A percentile compares a stretch with the other conserved stretches of the same genome.
These are phyloP conservation scores for Thymus quinquecostatus DNA, from an alignment of 257 asterid genomes.

Conservation along the genomic window DNA sequence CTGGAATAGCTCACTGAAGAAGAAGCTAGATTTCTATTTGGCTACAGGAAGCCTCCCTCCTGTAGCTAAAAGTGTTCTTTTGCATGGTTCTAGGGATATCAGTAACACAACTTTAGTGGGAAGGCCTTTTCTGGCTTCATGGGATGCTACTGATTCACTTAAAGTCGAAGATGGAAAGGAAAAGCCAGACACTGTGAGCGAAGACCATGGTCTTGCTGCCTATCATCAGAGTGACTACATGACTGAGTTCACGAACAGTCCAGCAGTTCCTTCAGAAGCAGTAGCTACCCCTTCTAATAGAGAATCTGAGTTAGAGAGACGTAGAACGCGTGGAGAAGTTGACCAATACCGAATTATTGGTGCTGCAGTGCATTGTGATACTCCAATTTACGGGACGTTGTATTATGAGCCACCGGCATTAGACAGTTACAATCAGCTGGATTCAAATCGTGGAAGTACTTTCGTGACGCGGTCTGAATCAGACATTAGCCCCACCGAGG, in stretches of 20 bases:
- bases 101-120: conserved; percentile 43
- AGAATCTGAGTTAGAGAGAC: conserved; percentile 39
- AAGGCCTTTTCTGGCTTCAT: conserved; percentile 40
- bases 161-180: conserved; percentile 51
- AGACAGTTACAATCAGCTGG: conserved; percentile 42
- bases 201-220: conserved; percentile 37
- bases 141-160: conserved; percentile 47
- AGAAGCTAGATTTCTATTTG: conserved; percentile 83
- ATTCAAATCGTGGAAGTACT: conserved; percentile 44
- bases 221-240: conserved; percentile 42
- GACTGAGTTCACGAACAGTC: conserved; percentile 42
- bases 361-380: conserved; percentile 40
- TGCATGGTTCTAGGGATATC: conserved; percentile 48
- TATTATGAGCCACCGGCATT: conserved; percentile 74
- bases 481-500: conserved; percentile 43
- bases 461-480: conserved; percentile 47
- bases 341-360: conserved; percentile 46
- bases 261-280: conserved; percentile 41
- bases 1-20: conserved; percentile 97
- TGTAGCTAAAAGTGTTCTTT: conserved; percentile 50
- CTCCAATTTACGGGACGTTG: conserved; percentile 57
- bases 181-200: conserved; percentile 36
- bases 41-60: conserved; percentile 93
- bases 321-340: conserved; percentile 29
- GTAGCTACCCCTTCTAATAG: conserved; percentile 38